Conservation (phyloP, 805 yeast genomes). For the Dipodascus geniculatus region DNA sequence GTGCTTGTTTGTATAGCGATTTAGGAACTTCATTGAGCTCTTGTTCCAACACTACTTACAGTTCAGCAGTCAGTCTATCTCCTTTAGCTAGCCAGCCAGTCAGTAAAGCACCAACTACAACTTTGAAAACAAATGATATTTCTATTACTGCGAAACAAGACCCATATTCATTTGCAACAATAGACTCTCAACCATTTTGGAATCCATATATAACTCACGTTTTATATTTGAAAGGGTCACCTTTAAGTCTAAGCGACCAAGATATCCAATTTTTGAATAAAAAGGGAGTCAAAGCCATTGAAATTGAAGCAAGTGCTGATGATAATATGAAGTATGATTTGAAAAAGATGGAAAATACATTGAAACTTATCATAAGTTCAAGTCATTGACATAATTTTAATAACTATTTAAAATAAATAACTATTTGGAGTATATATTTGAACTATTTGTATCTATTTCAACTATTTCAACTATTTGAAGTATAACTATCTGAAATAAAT, state of each 20-base stretch:
- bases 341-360: neutral
- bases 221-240: neutral
- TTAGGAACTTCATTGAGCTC: constrained; percentile 10
- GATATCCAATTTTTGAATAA: neutral
- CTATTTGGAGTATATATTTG: too few species aligned
- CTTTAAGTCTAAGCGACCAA: neutral
- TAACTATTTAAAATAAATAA: too few species aligned
- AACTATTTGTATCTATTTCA: neutral
- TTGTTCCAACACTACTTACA: neutral
- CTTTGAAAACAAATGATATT: neutral
- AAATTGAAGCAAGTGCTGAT: neutral
- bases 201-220: neutral
- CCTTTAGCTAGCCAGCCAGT: too few species aligned
- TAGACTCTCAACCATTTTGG: constrained; percentile 2
- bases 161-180: neutral
- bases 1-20: constrained; percentile 45
- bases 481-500: constrained; percentile 1
- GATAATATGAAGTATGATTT: neutral
- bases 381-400: neutral
- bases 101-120: neutral
- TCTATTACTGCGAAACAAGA: neutral
- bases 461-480: neutral
- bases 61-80: neutral
- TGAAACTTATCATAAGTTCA: neutral
- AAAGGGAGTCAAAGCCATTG: neutral